phyloP scores from a whole-genome alignment of 2,329 filamentous ascomycete genomes.

The Aspergillus aculeatinus region DNA sequence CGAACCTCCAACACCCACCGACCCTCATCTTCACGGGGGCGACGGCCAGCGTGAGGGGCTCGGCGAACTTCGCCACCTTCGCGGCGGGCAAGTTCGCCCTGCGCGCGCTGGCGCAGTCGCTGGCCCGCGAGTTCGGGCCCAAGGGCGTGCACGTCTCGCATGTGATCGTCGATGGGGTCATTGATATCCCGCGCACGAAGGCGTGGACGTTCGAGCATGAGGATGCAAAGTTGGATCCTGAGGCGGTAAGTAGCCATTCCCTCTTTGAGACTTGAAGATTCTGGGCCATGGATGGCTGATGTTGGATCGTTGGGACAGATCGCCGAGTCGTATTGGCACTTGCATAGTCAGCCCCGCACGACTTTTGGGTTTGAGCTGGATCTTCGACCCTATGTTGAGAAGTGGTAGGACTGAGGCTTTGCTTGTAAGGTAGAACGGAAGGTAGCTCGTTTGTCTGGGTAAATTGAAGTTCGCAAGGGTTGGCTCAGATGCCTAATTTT shows the following conservation, averaged over 20 bases:
- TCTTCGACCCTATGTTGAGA: constrained; percentile 76
- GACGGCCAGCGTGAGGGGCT: constrained; percentile 74
- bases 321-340: constrained; percentile 79
- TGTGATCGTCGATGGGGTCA: constrained; percentile 79
- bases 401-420: constrained; percentile 57
- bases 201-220: constrained; percentile 56
- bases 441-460: too few species aligned
- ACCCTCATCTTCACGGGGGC: constrained; percentile 84
- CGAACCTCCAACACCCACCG: constrained; percentile 62
- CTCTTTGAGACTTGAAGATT: not conserved
- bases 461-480: too few species aligned
- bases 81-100: constrained; percentile 78
- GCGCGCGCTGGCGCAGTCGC: constrained; percentile 69
- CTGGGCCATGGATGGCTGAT: constrained; percentile 4
- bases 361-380: constrained; percentile 82
- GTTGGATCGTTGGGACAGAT: constrained; percentile 55
- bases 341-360: constrained; percentile 77
- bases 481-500: too few species aligned
- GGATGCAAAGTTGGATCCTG: constrained; percentile 70
- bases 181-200: constrained; percentile 74
- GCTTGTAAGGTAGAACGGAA: too few species aligned
- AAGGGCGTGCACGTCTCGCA: constrained; percentile 81
- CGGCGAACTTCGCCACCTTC: constrained; percentile 68
- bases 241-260: constrained; percentile 58
- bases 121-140: constrained; percentile 81